Percentiles rank a stretch among this genome's conserved stretches.
Conservation (phyloP, 2,329 filamentous ascomycete species). For the Aspergillus fumigatiaffinis region DNA sequence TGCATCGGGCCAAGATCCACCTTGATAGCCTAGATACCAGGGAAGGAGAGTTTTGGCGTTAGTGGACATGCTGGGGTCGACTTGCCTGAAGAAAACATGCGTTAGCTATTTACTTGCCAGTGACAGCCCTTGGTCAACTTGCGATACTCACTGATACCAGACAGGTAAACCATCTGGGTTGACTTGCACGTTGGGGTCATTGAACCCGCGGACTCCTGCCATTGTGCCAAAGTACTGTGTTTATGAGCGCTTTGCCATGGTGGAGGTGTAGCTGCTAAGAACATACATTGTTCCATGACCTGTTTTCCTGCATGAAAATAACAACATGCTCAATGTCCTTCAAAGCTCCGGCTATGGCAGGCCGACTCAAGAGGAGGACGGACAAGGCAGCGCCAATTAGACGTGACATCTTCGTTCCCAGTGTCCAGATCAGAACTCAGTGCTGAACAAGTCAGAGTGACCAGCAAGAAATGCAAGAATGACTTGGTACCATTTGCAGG, state of each 20-base stretch:
- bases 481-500: background rate
- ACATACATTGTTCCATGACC: conserved; percentile 37
- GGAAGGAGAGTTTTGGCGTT: no score
- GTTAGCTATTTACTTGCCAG: no score
- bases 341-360: conserved; percentile 37
- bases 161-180: no score
- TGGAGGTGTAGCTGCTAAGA: conserved; percentile 6
- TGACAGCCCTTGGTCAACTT: no score
- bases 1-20: no score
- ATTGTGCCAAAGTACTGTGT: conserved; percentile 53
- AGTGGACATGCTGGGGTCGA: no score
- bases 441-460: background rate
- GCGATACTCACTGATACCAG: no score
- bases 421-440: background rate
- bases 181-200: conserved; percentile 53
- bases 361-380: conserved; percentile 14
- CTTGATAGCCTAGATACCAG: no score
- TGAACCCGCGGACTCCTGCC: conserved; percentile 54
- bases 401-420: no score
- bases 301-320: conserved; percentile 55
- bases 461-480: background rate
- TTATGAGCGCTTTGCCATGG: no score
- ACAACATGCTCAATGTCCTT: conserved; percentile 55
- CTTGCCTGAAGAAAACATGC: no score
- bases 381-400: conserved; percentile 12